Base-by-base conservation (phyloP, 2,329 filamentous ascomycete species). In the Metarhizium rileyi region DNA sequence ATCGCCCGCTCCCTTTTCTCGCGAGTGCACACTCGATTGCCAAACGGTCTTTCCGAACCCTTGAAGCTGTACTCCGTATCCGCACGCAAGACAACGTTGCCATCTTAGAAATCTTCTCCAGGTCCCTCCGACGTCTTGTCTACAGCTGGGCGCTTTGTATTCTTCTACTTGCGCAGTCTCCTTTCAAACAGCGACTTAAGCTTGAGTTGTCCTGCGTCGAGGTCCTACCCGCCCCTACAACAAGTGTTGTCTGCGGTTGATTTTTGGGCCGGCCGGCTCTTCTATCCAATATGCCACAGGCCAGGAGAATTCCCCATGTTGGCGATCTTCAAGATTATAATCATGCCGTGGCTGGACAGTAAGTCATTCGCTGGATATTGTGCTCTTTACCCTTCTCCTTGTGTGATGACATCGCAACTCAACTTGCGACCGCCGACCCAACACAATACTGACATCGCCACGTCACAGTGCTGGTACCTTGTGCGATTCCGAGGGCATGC, bases 321-420 rank as follows among this genome's bases (percentile, higher is more conserved):
- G 72, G 78, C 50, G 80, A 83, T 51, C 74, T 90, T 43, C 73
- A 81, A 56, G 76, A 82, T 48, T 93, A 86, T 68, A 80, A 81
- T 59, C 76, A 88, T 61, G 87, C 85, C 46, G 88, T 90, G 54
- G 88, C 88, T 54, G 88, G 88, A 68, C 88, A 94, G 87, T 90
- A 75, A 76, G 86, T 78, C 6, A 35, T 44, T 27, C 20, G 26
- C 33, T 16, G 35, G 27, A 4, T 42, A 3, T 43, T 25, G 10
- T 23, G 40, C 2, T 22, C 20, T 14, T 42, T 4, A 4, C 25
- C 4, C 38, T 14, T 16, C 2, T 38, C 6, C 40, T 25, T 46
- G 40, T 44, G 36, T 23, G 22, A 23, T 27, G 36, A 51, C 42
- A 16, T 30, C 18, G 43, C 9, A 25, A 43, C 8, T 20, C 30